A percentile compares a stretch with the other conserved stretches of the same genome.
Evolutionary conservation across 2,329 filamentous ascomycete species (phyloP).

Genomic region (Hirsutella thompsonii): DNA sequence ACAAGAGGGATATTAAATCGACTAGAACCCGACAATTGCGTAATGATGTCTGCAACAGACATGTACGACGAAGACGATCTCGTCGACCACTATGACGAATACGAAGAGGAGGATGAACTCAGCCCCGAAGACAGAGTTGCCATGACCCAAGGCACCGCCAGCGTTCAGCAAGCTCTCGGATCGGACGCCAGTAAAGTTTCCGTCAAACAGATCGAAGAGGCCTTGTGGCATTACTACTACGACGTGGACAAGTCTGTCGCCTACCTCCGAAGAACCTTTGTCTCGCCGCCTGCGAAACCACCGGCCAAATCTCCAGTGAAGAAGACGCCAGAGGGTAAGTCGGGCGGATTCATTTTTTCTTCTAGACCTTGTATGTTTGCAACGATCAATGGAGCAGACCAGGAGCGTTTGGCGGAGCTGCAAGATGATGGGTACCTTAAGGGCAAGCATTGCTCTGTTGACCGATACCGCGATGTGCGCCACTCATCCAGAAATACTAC

Average conservation of each 20-base stretch:
- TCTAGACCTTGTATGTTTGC: conserved; percentile 11
- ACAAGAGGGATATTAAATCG: too few relatives aligned
- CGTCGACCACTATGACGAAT: conserved; percentile 35
- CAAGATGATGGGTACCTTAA: not conserved
- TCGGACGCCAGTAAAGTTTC: conserved; percentile 42
- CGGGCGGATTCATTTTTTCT: conserved; percentile 17
- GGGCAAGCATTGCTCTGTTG: not conserved
- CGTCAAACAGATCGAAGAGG: conserved; percentile 64
- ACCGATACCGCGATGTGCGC: not conserved
- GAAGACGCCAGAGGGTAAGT: conserved; percentile 30
- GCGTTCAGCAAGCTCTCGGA: conserved; percentile 55
- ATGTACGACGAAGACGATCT: conserved; percentile 35
- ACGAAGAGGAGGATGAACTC: conserved; percentile 32
- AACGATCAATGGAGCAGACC: conserved; percentile 20
- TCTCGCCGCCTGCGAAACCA: conserved; percentile 24
- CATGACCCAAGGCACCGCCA: conserved; percentile 52
- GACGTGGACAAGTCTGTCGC: conserved; percentile 75
- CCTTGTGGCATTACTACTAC: conserved; percentile 93
- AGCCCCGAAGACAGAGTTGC: conserved; percentile 32
- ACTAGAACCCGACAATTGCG: too few relatives aligned
- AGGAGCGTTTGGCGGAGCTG: conserved; percentile 6
- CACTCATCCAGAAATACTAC: conserved; percentile 17
- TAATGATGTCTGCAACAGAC: conserved; percentile 10
- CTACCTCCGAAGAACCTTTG: conserved; percentile 59
- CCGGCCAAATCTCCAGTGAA: conserved; percentile 21